phyloP scores from a whole-genome alignment of 345 rosid genomes.

The Lepidium africanum region DNA sequence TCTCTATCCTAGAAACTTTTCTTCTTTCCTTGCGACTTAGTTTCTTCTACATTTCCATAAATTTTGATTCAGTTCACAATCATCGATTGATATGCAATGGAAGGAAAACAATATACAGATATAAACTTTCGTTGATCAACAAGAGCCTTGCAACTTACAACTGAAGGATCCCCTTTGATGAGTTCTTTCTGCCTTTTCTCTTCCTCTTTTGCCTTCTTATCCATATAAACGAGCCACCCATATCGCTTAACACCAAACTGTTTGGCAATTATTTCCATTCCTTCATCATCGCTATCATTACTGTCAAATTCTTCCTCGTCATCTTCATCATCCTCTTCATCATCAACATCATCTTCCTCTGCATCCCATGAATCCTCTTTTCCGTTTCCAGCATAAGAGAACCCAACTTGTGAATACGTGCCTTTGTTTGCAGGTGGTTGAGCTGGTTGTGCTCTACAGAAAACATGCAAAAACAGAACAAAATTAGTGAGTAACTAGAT shows the following conservation, averaged over 20 bases:
- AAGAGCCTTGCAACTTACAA: conserved; percentile 49
- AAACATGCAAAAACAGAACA: background rate
- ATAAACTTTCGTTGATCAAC: background rate
- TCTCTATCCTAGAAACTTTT: conserved; percentile 87
- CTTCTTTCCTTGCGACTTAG: conserved; percentile 97
- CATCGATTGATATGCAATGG: background rate
- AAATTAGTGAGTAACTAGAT: background rate
- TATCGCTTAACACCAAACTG: conserved; percentile 90
- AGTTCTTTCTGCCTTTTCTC: conserved; percentile 90
- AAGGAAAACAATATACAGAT: background rate
- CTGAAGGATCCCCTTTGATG: conserved; percentile 94
- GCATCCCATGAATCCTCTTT: conserved; percentile 49
- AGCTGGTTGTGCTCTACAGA: conserved; percentile 45
- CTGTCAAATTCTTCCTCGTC: conserved; percentile 89
- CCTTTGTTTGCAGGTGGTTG: conserved; percentile 69
- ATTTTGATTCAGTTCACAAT: conserved; percentile 5
- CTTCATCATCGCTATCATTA: conserved; percentile 90
- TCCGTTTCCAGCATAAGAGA: conserved; percentile 71
- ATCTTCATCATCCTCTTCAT: conserved; percentile 72
- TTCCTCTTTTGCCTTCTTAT: conserved; percentile 90
- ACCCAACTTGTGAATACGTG: conserved; percentile 88
- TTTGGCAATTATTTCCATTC: conserved; percentile 84
- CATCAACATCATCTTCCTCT: conserved; percentile 54
- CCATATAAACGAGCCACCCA: conserved; percentile 99
- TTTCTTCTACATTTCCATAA: conserved; percentile 55